Evolutionary conservation across 2,329 filamentous ascomycete species (phyloP).

Genomic region (Thelonectria discophora): DNA sequence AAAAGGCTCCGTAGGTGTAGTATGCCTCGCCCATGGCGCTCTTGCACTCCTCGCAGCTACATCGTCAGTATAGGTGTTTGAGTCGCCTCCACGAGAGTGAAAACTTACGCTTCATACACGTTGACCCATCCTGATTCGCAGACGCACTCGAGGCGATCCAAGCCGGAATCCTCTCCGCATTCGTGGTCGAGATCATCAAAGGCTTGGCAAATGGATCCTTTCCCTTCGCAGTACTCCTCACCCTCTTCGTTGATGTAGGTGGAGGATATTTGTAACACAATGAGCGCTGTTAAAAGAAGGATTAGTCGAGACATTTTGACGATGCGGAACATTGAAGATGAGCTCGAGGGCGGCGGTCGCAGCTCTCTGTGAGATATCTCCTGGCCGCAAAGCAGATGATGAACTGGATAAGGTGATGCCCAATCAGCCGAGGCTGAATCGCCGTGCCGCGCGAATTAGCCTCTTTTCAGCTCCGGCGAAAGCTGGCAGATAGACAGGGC

Average conservation of each 20-base stretch:
- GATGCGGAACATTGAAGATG: background rate
- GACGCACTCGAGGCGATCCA: constrained; percentile 21
- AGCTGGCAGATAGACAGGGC: no score
- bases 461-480: no score
- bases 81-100: background rate
- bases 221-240: constrained; percentile 27
- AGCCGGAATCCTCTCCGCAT: constrained; percentile 26
- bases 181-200: constrained; percentile 18
- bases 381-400: no score
- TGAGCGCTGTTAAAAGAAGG: constrained; percentile 1
- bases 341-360: no score
- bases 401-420: no score
- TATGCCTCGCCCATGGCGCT: constrained; percentile 19
- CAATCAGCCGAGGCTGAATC: no score
- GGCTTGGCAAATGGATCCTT: constrained; percentile 30
- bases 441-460: no score
- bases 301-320: background rate
- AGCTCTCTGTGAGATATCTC: no score
- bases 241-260: constrained; percentile 21
- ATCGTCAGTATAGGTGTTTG: background rate
- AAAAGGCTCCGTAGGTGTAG: background rate
- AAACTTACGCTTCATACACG: constrained; percentile 25
- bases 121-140: constrained; percentile 30
- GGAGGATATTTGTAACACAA: constrained; percentile 18
- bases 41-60: constrained; percentile 25